Base-by-base conservation (phyloP, 1,284 basidiomycete species). In the Blastosporella zonata region DNA sequence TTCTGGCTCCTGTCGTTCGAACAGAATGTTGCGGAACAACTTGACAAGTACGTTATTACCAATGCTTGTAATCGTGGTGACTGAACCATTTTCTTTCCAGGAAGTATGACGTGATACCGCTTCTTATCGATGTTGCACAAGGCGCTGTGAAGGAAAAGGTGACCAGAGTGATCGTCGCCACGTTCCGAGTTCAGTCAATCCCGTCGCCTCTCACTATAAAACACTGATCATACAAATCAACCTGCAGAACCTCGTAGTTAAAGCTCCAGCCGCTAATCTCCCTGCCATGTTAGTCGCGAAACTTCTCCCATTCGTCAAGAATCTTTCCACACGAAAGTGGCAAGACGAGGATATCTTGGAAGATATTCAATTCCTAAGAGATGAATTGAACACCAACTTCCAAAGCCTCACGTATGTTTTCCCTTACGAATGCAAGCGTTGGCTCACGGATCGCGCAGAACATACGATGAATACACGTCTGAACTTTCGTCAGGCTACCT, bases 111-210 rank as follows among this genome's bases (percentile, higher is more conserved):
- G 78, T 97, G 35, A 85, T 97, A 56, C 87, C 93, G n/a, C 71
- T 93, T 15, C 77, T 99, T 29, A 86, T 87, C 31, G 84, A 89
- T 36, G 83, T 94, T 23, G 93, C 93, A 2, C 91, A 95, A 65
- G 81, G 72, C 15, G 95, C 95, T 1, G 89, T 92, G 36, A 99
- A 99, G 71, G 96, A 99, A 71, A 99, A 99, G 67, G 93, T 99
- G 22, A 90, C 93, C 53, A 86, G 96, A 15, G 89, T 99, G n/a
- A 84, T 96, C 45, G 78, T 97, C 8, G 92, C 96, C 6, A 95
- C 94, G 0, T 90, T 97, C 72, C 76, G 87, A 52, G 93, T 93
- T 62, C 55, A 74, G 61, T 46, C 48, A 46, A 43, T 22, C 38
- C 35, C 15, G 25, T 41, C 12, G 25, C 20, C 6, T 31, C 23